Conservation (phyloP, 257 asterid species). For the Ophiorrhiza pumila region DNA sequence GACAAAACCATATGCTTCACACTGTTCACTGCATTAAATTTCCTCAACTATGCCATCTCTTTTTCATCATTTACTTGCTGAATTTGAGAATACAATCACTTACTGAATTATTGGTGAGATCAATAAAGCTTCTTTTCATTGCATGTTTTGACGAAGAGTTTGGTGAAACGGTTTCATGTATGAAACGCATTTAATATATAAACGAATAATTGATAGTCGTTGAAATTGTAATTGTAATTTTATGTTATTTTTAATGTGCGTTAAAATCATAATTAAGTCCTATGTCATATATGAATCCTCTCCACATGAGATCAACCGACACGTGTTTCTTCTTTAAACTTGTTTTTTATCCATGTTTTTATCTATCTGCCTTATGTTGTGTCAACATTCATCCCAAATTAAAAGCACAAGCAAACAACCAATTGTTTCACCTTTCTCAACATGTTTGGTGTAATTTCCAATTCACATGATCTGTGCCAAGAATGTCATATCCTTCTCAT, state of each 20-base stretch:
- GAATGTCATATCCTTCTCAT: constrained; percentile 22
- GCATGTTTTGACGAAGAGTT: too few species aligned
- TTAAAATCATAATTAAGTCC: too few species aligned
- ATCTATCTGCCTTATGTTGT: neutral
- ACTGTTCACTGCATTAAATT: constrained; percentile 1
- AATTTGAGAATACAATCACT: neutral
- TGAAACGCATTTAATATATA: too few species aligned
- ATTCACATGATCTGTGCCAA: constrained; percentile 14
- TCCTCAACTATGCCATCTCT: neutral
- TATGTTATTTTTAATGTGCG: too few species aligned
- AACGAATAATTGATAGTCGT: too few species aligned
- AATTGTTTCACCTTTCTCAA: neutral
- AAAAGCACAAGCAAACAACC: neutral
- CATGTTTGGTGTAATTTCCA: neutral
- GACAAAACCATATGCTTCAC: neutral
- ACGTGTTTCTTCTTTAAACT: too few species aligned
- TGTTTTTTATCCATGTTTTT: neutral
- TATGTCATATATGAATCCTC: too few species aligned
- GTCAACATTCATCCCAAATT: neutral
- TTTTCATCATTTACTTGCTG: constrained; percentile 1
- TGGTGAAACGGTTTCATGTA: too few species aligned
- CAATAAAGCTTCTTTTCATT: too few species aligned
- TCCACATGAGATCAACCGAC: too few species aligned
- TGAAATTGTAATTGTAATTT: too few species aligned
- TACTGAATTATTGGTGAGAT: neutral